Evolutionary conservation across 345 rosid genomes (phyloP), one percentile per base, ranked within the genome.

Genomic region (Gynandropsis gynandra): DNA sequence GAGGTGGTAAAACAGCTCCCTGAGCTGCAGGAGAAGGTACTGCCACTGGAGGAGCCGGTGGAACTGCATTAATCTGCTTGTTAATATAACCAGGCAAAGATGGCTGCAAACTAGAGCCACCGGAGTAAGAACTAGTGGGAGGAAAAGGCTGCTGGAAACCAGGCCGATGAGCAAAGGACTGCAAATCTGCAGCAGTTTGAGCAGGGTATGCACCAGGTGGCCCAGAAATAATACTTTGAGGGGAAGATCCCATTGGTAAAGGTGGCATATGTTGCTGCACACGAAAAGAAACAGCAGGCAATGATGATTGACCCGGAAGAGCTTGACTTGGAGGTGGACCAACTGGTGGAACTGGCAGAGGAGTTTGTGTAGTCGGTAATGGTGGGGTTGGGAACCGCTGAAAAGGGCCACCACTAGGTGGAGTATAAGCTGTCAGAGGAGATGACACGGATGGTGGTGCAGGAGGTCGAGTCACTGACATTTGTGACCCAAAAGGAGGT

Each of bases 1-100:
- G 71, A 39, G 68, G 57, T 9, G 76, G 64, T 17, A 54, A 49
- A 37, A 66, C 74, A 58, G 80, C 66, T 69, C 87, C 86, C 50
- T 68, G 95, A 35, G 63, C 59, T 61, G 76, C 50, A 42, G 74
- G 72, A 71, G 80, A 73, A 57, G n/a, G n/a, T n/a, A 85, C 63
- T 20, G 71, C 80, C 54, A 68, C 31, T 10, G 83, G 64, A 43
- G 87, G 78, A 27, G 67, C 60, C 56, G 67, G 87, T 52, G 73
- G 58, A 62, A 56, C 55, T 21, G 62, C 69, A 52, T 63, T 64
- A 19, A 66, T 56, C 58, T 74, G 98, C 57, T 75, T 54, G 50
- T 63, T 70, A 10, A 71, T 65, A 70, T 78, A 83, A 70, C 85
- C 95, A 59, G 82, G 87, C 50, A 74, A 70, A 56, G 80, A 68